phyloP scores from a whole-genome alignment of 2,329 filamentous ascomycete genomes.

The Fusarium papillatum region DNA sequence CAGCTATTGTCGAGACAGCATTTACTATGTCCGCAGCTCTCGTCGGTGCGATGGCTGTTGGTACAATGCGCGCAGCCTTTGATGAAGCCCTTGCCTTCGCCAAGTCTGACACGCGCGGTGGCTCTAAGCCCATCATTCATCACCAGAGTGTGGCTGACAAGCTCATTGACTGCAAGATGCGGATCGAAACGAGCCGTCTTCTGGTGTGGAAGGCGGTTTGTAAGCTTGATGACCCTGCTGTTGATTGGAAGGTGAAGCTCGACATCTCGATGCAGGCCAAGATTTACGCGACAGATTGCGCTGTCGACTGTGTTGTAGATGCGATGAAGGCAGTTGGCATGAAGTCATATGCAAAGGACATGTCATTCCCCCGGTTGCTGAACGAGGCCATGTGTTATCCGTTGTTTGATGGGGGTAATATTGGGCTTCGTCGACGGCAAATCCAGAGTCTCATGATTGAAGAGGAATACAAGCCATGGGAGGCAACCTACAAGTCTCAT shows the following conservation, averaged over 20 bases:
- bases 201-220: conserved; percentile 66
- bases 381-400: background rate
- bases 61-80: conserved; percentile 66
- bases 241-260: background rate
- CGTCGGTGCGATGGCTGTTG: conserved; percentile 67
- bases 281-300: background rate
- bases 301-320: background rate
- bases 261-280: conserved; percentile 1
- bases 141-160: conserved; percentile 65
- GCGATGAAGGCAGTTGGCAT: background rate
- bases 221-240: conserved; percentile 52
- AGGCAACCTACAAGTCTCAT: background rate
- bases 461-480: background rate
- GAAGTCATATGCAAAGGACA: background rate
- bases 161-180: conserved; percentile 65
- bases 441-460: background rate
- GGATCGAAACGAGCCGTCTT: conserved; percentile 60
- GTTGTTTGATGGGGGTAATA: background rate
- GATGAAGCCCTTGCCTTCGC: conserved; percentile 64
- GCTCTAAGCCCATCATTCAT: conserved; percentile 58
- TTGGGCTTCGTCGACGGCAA: background rate
- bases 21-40: conserved; percentile 61
- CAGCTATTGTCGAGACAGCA: conserved; percentile 55
- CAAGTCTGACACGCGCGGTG: conserved; percentile 59
- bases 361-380: background rate